phyloP scores from a whole-genome alignment of 208 protist species.

The Leishmania lainsoni region DNA sequence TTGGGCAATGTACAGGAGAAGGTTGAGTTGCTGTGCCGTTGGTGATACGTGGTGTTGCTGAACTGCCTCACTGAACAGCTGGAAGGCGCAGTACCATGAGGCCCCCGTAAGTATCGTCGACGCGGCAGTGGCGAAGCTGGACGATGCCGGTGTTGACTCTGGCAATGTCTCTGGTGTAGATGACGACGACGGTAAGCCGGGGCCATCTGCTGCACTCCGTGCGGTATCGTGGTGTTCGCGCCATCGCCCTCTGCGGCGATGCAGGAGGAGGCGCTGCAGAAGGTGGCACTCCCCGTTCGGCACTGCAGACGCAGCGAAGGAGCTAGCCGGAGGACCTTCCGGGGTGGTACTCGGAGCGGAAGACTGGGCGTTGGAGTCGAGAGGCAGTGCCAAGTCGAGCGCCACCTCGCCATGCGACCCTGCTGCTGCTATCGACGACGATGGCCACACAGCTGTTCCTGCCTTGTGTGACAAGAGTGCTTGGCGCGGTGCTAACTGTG shows the following conservation, averaged over 20 bases:
- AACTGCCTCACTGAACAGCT: conserved; percentile 59
- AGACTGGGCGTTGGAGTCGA: background rate
- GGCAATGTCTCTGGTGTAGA: background rate
- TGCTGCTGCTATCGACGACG: conserved; percentile 3
- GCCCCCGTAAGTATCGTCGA: background rate
- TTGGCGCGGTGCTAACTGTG: background rate
- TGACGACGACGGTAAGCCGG: background rate
- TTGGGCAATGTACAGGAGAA: conserved; percentile 58
- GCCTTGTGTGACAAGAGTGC: background rate
- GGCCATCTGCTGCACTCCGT: no score
- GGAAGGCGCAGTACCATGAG: conserved; percentile 52
- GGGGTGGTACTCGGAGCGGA: background rate
- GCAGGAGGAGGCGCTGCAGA: conserved; percentile 25
- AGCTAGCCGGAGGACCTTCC: background rate
- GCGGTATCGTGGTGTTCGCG: background rate
- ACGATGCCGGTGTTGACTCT: background rate
- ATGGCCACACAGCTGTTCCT: background rate
- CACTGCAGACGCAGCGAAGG: background rate
- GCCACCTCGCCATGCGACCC: background rate
- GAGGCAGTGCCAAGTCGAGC: background rate
- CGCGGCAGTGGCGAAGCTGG: background rate
- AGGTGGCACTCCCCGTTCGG: conserved; percentile 10
- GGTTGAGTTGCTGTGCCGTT: conserved; percentile 73
- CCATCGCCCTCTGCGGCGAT: conserved; percentile 14
- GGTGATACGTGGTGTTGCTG: conserved; percentile 57